Evolutionary conservation across 2,329 filamentous ascomycete species (phyloP).

Genomic region (Neofusicoccum umdonicola): DNA sequence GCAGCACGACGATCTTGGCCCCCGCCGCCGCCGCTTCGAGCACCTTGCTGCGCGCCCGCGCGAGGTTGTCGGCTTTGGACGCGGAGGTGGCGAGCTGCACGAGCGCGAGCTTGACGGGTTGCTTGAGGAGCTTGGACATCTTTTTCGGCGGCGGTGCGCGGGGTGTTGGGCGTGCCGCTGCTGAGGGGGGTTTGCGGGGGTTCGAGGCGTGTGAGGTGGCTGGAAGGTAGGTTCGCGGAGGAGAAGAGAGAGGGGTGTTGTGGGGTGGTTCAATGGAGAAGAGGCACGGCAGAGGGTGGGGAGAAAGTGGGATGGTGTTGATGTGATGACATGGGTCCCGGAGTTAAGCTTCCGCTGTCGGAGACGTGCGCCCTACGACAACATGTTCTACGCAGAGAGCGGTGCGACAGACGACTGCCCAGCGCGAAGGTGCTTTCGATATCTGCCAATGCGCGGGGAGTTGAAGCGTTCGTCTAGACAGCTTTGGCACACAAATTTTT

Average conservation of each 20-base stretch:
- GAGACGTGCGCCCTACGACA: background rate
- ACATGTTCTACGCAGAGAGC: no score
- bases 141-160: background rate
- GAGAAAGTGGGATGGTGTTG: slow-evolving; percentile 9
- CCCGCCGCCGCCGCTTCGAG: slow-evolving; percentile 72
- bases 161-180: background rate
- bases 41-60: slow-evolving; percentile 76
- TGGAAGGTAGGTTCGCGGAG: background rate
- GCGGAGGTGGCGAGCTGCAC: slow-evolving; percentile 53
- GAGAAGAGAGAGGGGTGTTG: no score
- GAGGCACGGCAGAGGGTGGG: background rate
- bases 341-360: slow-evolving; percentile 12
- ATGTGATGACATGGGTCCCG: slow-evolving; percentile 7
- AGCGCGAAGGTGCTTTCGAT: no score
- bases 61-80: slow-evolving; percentile 83
- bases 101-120: slow-evolving; percentile 39
- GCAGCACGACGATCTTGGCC: slow-evolving; percentile 84
- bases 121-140: slow-evolving; percentile 29
- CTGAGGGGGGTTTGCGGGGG: background rate
- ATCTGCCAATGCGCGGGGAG: no score
- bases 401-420: no score
- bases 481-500: no score
- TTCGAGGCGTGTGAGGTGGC: background rate
- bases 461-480: no score
- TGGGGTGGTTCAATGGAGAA: background rate